Conservation (phyloP, 2,329 filamentous ascomycete genomes). For the Orbilia ellipsospora region DNA sequence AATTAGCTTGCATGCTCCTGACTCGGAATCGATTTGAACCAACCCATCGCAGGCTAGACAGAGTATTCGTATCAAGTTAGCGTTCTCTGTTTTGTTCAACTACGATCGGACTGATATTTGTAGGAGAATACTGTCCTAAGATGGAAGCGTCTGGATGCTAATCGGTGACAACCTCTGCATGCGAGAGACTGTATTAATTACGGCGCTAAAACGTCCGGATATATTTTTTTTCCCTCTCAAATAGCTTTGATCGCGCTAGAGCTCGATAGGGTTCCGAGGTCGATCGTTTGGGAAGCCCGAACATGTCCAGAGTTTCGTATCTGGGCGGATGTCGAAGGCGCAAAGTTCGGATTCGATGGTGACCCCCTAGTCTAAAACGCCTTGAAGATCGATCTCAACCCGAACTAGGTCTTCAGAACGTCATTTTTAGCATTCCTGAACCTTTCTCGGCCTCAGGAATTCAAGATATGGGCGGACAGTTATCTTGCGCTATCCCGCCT, state of each 20-base stretch:
- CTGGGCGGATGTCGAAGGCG: neutral
- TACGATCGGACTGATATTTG: neutral
- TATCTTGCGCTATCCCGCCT: no score
- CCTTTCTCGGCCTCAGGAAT: no score
- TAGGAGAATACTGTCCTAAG: neutral
- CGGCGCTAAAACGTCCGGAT: conserved; percentile 20
- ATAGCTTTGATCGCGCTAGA: neutral
- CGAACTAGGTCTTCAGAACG: no score
- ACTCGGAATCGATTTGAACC: conserved; percentile 3
- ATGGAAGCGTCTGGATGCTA: conserved; percentile 2
- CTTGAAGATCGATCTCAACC: no score
- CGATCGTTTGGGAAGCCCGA: conserved; percentile 1
- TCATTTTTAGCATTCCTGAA: no score
- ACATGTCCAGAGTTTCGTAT: conserved; percentile 6
- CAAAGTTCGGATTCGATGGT: no score
- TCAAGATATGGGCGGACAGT: no score
- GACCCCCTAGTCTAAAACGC: no score
- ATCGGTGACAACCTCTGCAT: conserved; percentile 12
- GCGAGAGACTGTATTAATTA: conserved; percentile 4
- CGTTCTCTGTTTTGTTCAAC: conserved; percentile 8
- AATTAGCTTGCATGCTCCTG: conserved; percentile 13
- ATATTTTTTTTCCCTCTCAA: conserved; percentile 11
- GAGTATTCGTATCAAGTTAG: neutral
- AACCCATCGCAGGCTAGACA: no score
- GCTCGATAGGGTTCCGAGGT: neutral